Conservation (phyloP, 495 filamentous ascomycete genomes). For the Penicillium psychrofluorescens region DNA sequence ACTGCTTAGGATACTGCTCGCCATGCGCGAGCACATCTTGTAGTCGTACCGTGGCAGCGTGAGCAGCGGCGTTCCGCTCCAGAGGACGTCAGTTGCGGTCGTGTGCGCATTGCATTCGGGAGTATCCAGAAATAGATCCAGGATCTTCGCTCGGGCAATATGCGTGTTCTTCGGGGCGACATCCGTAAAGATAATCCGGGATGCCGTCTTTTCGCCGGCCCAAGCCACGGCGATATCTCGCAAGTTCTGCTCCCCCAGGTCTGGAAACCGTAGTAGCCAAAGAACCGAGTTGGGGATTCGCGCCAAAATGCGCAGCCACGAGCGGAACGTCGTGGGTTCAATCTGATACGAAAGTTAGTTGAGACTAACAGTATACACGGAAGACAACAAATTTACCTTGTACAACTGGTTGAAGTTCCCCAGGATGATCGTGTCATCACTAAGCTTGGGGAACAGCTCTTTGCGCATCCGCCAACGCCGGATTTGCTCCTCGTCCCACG, state of each 20-base stretch:
- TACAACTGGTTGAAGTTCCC: conserved; percentile 99
- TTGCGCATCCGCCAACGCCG: conserved; percentile 92
- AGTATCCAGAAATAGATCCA: conserved; percentile 94
- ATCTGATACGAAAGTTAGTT: conserved; percentile 50
- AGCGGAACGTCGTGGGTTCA: conserved; percentile 92
- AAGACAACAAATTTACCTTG: conserved; percentile 59
- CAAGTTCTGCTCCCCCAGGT: conserved; percentile 82
- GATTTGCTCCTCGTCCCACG: conserved; percentile 81
- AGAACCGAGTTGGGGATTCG: conserved; percentile 80
- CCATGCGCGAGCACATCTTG: conserved; percentile 99
- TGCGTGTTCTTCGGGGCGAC: conserved; percentile 93
- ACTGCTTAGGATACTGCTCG: conserved; percentile 84
- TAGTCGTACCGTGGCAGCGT: conserved; percentile 92
- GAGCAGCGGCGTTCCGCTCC: conserved; percentile 89
- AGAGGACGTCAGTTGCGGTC: conserved; percentile 91
- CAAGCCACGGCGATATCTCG: conserved; percentile 70
- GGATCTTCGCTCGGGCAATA: conserved; percentile 83
- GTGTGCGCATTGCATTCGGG: conserved; percentile 98
- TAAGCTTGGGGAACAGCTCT: conserved; percentile 79
- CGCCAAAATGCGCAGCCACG: conserved; percentile 92
- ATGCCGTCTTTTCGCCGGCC: conserved; percentile 81
- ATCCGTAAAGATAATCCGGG: conserved; percentile 92
- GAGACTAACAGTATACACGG: background rate
- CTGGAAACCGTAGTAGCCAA: conserved; percentile 95
- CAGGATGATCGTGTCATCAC: conserved; percentile 82